These are phyloP conservation scores for Diplodia scrobiculata DNA, from an alignment of 2,329 filamentous ascomycete genomes.

Conservation along the genomic window DNA sequence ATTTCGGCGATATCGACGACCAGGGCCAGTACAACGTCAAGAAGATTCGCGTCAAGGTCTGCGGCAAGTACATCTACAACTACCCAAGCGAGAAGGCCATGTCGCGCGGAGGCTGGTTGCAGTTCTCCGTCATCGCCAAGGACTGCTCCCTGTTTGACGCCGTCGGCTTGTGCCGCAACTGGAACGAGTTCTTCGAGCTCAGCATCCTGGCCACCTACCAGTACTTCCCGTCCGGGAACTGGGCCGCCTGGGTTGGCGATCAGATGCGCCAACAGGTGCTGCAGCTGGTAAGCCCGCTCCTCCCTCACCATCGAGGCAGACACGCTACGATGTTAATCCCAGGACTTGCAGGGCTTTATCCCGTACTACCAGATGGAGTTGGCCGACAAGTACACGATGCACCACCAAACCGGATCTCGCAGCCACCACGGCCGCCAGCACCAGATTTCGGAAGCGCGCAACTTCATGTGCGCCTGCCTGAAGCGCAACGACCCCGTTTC, in stretches of 20 bases:
- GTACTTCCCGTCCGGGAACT: constrained; percentile 54
- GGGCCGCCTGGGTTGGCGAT: constrained; percentile 49
- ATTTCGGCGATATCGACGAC: constrained; percentile 45
- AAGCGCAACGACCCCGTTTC: constrained; percentile 48
- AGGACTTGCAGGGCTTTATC: constrained; percentile 39
- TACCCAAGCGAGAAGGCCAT: constrained; percentile 54
- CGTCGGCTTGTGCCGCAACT: constrained; percentile 53
- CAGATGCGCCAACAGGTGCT: constrained; percentile 46
- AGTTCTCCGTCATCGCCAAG: constrained; percentile 56
- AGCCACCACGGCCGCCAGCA: constrained; percentile 42
- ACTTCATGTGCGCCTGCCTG: constrained; percentile 49
- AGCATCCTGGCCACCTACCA: constrained; percentile 51
- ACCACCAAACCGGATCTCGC: constrained; percentile 41
- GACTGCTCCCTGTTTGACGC: constrained; percentile 51
- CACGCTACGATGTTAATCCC: background rate
- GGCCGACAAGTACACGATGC: constrained; percentile 41
- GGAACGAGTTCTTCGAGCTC: constrained; percentile 56
- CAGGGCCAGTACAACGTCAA: constrained; percentile 40
- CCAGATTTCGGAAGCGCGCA: constrained; percentile 43
- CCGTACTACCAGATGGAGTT: constrained; percentile 42
- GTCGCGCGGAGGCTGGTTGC: constrained; percentile 54
- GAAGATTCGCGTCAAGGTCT: constrained; percentile 52
- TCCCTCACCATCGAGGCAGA: background rate
- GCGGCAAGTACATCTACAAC: constrained; percentile 55
- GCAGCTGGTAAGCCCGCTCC: constrained; percentile 41